These are phyloP conservation scores for Vicia sativa DNA, from an alignment of 306 rosid species.

Conservation along the genomic window DNA sequence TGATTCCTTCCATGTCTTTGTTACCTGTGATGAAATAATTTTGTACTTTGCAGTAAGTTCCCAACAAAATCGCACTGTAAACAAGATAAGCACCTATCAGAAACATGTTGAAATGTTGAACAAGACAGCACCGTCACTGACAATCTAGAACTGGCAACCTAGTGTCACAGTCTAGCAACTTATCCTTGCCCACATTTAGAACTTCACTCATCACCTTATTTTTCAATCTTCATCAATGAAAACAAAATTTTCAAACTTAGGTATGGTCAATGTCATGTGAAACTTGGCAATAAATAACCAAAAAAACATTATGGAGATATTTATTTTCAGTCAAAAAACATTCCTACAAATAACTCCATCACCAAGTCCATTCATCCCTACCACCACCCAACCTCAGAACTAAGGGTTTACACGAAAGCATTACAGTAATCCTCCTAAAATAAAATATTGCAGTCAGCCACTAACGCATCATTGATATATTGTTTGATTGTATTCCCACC, in stretches of 20 bases:
- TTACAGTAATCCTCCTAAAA: constrained; percentile 28
- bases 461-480: constrained; percentile 4
- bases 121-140: constrained; percentile 29
- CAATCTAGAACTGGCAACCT: constrained; percentile 22
- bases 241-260: constrained; percentile 10
- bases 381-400: constrained; percentile 32
- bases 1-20: constrained; percentile 90
- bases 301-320: constrained; percentile 2
- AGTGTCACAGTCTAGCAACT: constrained; percentile 24
- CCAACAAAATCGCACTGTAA: constrained; percentile 29
- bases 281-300: constrained; percentile 17
- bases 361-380: background rate
- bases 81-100: constrained; percentile 34
- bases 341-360: constrained; percentile 11
- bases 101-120: constrained; percentile 36
- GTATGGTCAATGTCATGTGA: constrained; percentile 15
- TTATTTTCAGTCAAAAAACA: constrained; percentile 16
- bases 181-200: constrained; percentile 15
- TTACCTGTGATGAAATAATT: constrained; percentile 56
- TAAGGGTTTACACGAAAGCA: constrained; percentile 1
- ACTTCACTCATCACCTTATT: constrained; percentile 12
- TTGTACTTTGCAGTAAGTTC: constrained; percentile 31
- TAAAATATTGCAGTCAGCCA: constrained; percentile 34
- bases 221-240: constrained; percentile 17
- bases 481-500: constrained; percentile 16